phyloP scores from a whole-genome alignment of 345 rosid genomes.

The Pugionium dolabratum region DNA sequence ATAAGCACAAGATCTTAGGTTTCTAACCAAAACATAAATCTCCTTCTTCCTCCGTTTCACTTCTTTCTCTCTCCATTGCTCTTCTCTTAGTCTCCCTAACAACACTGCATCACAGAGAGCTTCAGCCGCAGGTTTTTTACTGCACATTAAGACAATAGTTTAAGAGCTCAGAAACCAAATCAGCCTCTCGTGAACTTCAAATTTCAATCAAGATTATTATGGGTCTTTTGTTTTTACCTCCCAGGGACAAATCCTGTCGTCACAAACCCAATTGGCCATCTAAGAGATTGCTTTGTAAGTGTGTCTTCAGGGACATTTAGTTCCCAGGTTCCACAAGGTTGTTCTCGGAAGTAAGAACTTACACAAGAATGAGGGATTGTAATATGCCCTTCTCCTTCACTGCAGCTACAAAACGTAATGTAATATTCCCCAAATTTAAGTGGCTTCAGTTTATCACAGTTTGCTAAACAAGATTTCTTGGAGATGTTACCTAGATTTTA shows the following conservation, averaged over 20 bases:
- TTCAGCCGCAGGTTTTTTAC: constrained; percentile 66
- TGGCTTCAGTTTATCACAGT: constrained; percentile 10
- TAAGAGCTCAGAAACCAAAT: background rate
- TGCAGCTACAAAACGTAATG: constrained; percentile 35
- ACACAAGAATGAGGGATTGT: constrained; percentile 57
- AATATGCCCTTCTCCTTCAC: constrained; percentile 48
- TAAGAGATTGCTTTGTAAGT: constrained; percentile 44
- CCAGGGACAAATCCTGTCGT: constrained; percentile 83
- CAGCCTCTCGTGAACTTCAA: background rate
- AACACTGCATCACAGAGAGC: constrained; percentile 69
- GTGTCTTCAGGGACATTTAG: constrained; percentile 57
- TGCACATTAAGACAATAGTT: constrained; percentile 36
- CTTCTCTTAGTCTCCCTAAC: constrained; percentile 61
- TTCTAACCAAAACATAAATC: constrained; percentile 72
- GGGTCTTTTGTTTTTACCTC: constrained; percentile 51
- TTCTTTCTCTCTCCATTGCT: constrained; percentile 66
- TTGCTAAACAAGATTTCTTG: constrained; percentile 14
- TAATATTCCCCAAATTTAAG: background rate
- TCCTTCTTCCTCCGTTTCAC: constrained; percentile 58
- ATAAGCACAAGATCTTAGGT: constrained; percentile 75
- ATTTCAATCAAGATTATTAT: constrained; percentile 4
- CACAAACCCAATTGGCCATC: constrained; percentile 83
- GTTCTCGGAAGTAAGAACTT: constrained; percentile 66
- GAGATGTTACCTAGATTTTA: constrained; percentile 60
- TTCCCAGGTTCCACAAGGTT: constrained; percentile 65